phyloP scores from a whole-genome alignment of 345 rosid genomes.

The Hypericum androsaemum region DNA sequence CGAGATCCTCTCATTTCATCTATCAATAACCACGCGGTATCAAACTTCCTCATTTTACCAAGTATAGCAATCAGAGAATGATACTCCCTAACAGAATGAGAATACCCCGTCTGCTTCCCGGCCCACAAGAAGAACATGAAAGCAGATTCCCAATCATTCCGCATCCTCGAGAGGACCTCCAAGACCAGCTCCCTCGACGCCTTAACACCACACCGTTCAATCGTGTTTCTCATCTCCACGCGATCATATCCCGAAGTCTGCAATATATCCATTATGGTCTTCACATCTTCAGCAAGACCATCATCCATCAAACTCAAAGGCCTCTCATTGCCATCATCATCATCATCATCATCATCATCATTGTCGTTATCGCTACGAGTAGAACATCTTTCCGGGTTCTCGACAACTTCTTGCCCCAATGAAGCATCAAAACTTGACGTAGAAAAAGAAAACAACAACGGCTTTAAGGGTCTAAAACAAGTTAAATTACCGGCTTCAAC shows the following conservation, averaged over 20 bases:
- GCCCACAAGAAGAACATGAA: constrained; percentile 87
- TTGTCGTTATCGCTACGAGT: background rate
- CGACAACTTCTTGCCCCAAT: background rate
- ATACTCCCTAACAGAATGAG: constrained; percentile 49
- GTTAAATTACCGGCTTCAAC: background rate
- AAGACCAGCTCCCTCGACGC: constrained; percentile 50
- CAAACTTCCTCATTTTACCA: constrained; percentile 83
- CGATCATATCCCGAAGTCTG: constrained; percentile 24
- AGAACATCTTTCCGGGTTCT: background rate
- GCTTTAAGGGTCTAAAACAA: background rate
- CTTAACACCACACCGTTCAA: constrained; percentile 45
- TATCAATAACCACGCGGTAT: constrained; percentile 77
- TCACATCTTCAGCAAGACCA: constrained; percentile 31
- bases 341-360: constrained; percentile 18
- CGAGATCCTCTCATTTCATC: constrained; percentile 67
- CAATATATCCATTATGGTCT: constrained; percentile 32
- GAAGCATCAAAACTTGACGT: constrained; percentile 19
- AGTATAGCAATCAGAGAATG: constrained; percentile 76
- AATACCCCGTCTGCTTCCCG: constrained; percentile 50
- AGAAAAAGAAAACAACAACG: constrained; percentile 16
- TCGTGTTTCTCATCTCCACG: constrained; percentile 37
- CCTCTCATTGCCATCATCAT: constrained; percentile 10
- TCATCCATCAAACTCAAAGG: constrained; percentile 12
- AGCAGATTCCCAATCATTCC: constrained; percentile 83
- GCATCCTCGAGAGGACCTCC: constrained; percentile 58